Evolutionary conservation across 2,329 filamentous ascomycete species (phyloP), one percentile per base, ranked within the genome.

Genomic region (Whalleya microplaca): DNA sequence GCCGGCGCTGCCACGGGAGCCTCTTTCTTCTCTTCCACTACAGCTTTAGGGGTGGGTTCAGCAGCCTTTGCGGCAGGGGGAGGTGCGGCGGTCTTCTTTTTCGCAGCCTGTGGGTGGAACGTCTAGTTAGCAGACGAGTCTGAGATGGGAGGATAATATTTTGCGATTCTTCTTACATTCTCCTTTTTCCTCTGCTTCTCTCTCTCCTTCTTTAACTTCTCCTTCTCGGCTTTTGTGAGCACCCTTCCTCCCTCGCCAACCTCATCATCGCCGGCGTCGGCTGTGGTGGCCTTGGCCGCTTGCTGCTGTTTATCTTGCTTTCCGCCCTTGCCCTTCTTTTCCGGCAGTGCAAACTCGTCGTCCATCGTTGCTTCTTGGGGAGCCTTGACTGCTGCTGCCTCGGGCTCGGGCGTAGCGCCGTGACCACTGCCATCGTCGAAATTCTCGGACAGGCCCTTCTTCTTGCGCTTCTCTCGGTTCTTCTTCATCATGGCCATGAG

Each of bases 161-260:
- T 44, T 45, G 2, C 16, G 20, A 27, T 20, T 48, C 51, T 41
- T 53, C 67, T 54, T 9, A 95, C 92, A 85, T 98, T 90, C 76
- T 99, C 95, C 86, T 93, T 99, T 80, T 99, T 99, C 65, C 93
- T 84, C 78, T 95, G 91, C 86, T 99, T 99, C 80, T 99, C 95
- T 59, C 92, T 87, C 80, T 99, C 95, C 79, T 97, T 99, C 84
- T 94, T 98, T 70, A 94, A 83, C 77, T 92, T 96, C 75, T 99
- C 95, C 80, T 99, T 99, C 79, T 99, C 93, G 56, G 96, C 95
- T 84, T 98, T 99, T 41, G 92, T 96, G 78, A 98, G 87, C 47
- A 98, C 82, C 53, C 87, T 84, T 44, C 88, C 88, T 56, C 80
- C 79, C 5, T 80, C 81, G 8, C 75, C 84, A 14, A 76, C 81